phyloP scores from a whole-genome alignment of 2,329 filamentous ascomycete species.

The Cladorrhinum sp. region DNA sequence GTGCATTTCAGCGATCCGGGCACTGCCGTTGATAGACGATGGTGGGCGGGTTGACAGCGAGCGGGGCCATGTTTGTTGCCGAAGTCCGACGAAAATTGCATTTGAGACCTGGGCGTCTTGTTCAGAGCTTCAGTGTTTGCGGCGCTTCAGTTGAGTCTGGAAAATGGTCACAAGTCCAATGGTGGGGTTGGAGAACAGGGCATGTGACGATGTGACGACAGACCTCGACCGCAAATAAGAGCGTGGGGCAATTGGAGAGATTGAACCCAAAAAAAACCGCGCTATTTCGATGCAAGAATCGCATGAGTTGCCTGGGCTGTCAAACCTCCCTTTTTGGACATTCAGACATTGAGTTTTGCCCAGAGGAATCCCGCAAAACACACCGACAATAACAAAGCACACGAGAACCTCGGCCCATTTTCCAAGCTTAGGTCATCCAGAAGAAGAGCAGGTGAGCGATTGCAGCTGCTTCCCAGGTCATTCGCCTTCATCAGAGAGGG shows the following conservation, averaged over 20 bases:
- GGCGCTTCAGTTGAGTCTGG: not conserved
- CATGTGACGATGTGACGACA: slow-evolving; percentile 19
- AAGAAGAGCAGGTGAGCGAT: not conserved
- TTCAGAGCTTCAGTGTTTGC: not conserved
- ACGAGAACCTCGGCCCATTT: no score
- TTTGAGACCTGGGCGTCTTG: not conserved
- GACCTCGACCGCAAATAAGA: not conserved
- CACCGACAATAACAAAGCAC: not conserved
- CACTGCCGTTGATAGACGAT: not conserved
- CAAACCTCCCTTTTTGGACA: not conserved
- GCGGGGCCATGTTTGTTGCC: not conserved
- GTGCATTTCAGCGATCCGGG: not conserved
- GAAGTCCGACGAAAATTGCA: slow-evolving; percentile 1
- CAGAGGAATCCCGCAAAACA: not conserved
- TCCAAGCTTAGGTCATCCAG: not conserved
- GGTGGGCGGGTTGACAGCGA: not conserved
- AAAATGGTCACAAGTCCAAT: slow-evolving; percentile 18
- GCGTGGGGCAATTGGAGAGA: slow-evolving; percentile 2
- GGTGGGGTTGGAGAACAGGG: slow-evolving; percentile 1
- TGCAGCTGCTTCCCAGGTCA: not conserved
- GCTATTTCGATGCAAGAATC: slow-evolving; percentile 13
- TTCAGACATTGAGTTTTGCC: not conserved
- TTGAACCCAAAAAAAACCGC: not conserved
- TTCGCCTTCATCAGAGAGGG: not conserved
- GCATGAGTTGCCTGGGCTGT: not conserved